Percentiles rank a stretch among this genome's conserved stretches.
These are phyloP conservation scores for Pythium plurisporium DNA, from an alignment of 352 stramenopile genomes.

Conservation along the genomic window DNA sequence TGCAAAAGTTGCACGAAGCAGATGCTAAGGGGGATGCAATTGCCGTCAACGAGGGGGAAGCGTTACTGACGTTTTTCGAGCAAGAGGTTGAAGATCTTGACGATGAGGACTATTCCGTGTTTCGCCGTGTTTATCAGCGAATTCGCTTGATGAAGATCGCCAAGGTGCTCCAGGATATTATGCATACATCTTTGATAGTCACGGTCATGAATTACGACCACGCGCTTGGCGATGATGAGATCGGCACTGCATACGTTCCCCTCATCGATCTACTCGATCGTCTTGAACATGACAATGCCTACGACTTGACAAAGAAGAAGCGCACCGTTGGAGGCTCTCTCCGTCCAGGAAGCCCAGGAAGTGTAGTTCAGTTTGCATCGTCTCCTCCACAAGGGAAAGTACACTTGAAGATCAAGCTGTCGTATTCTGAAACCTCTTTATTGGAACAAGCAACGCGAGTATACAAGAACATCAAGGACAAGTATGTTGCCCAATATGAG, in stretches of 20 bases:
- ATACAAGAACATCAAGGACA: slow-evolving; percentile 58
- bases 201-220: slow-evolving; percentile 57
- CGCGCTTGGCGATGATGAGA: slow-evolving; percentile 36
- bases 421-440: slow-evolving; percentile 53
- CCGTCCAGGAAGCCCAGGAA: slow-evolving; percentile 3
- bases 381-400: slow-evolving; percentile 31
- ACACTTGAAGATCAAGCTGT: slow-evolving; percentile 40
- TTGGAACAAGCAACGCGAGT: slow-evolving; percentile 60
- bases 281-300: slow-evolving; percentile 48
- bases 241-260: slow-evolving; percentile 57
- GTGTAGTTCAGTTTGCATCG: background rate
- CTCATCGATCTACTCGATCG: slow-evolving; percentile 68
- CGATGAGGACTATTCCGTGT: slow-evolving; percentile 45
- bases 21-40: slow-evolving; percentile 37
- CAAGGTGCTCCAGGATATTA: slow-evolving; percentile 58
- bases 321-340: background rate
- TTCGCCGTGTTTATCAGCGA: slow-evolving; percentile 44
- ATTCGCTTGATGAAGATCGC: slow-evolving; percentile 51
- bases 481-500: slow-evolving; percentile 60
- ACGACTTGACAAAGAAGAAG: slow-evolving; percentile 41
- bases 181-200: slow-evolving; percentile 48
- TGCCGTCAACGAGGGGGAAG: slow-evolving; percentile 34
- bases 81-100: slow-evolving; percentile 66
- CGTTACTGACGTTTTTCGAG: slow-evolving; percentile 52
- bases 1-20: slow-evolving; percentile 47